A percentile compares a stretch with the other conserved stretches of the same genome.
These are phyloP conservation scores for Macrophomina tecta DNA, from an alignment of 2,329 filamentous ascomycete genomes.

Conservation along the genomic window DNA sequence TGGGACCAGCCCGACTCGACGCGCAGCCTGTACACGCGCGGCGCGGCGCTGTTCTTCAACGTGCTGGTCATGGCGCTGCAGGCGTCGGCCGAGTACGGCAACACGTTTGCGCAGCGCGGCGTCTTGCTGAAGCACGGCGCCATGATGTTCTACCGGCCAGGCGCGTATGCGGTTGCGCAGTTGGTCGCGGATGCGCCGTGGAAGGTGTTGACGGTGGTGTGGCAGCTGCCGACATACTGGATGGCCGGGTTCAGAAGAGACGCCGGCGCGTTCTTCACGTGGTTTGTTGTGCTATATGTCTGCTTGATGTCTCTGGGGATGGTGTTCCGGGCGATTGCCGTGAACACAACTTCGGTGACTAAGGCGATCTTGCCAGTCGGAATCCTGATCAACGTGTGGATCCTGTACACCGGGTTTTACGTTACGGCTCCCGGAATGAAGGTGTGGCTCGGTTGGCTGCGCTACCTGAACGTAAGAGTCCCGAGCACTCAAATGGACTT, in stretches of 20 bases:
- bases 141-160: background rate
- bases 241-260: background rate
- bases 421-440: background rate
- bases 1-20: background rate
- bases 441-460: background rate
- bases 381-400: background rate
- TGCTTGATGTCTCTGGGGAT: background rate
- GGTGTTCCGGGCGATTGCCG: slow-evolving; percentile 1
- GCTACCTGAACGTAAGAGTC: background rate
- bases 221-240: background rate
- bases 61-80: slow-evolving; percentile 8
- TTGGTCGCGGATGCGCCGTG: background rate
- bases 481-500: background rate
- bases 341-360: background rate
- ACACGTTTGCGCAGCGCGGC: background rate
- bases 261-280: background rate
- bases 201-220: background rate
- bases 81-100: background rate
- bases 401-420: slow-evolving; percentile 4
- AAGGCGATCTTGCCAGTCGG: background rate
- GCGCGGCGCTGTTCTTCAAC: background rate
- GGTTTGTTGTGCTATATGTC: background rate
- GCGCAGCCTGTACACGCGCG: background rate
- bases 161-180: background rate
- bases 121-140: background rate